Evolutionary conservation across 495 filamentous ascomycete species (phyloP).

Genomic region (Aspergillus carlsbadensis): DNA sequence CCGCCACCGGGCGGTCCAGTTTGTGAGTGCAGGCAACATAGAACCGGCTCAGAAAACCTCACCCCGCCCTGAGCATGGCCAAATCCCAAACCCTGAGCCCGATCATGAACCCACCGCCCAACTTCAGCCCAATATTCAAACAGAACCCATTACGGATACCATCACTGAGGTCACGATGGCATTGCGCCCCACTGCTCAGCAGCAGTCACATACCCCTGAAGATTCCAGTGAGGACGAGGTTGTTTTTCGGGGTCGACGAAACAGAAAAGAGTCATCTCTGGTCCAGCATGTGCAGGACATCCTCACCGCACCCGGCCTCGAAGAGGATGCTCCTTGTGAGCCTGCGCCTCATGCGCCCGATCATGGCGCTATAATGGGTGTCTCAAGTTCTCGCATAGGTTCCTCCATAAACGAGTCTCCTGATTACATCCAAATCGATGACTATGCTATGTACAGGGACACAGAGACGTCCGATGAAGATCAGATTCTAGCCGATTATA

Average conservation of each 20-base stretch:
- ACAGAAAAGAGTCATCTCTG: conserved; percentile 3
- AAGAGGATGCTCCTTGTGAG: not conserved
- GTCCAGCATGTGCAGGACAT: not conserved
- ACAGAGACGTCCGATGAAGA: conserved; percentile 39
- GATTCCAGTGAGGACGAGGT: conserved; percentile 46
- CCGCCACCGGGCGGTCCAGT: conserved; percentile 61
- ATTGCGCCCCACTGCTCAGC: not conserved
- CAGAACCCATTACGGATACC: not conserved
- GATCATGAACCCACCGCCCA: not conserved
- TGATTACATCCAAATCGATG: not conserved
- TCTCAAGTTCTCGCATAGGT: not conserved
- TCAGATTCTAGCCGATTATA: conserved; percentile 69
- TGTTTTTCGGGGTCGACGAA: conserved; percentile 39
- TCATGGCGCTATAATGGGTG: not conserved
- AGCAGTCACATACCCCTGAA: not conserved
- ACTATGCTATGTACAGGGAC: not conserved
- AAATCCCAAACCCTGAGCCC: not conserved
- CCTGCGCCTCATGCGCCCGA: not conserved
- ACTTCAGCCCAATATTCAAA: not conserved
- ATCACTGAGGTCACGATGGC: not conserved
- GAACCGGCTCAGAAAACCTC: conserved; percentile 37
- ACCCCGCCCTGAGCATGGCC: not conserved
- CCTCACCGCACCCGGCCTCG: not conserved
- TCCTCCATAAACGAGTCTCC: not conserved
- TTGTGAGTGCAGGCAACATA: conserved; percentile 69